A percentile compares a stretch with the other conserved stretches of the same genome.
phyloP scores from a whole-genome alignment of 2,329 filamentous ascomycete genomes.

The Plectosphaerella plurivora region DNA sequence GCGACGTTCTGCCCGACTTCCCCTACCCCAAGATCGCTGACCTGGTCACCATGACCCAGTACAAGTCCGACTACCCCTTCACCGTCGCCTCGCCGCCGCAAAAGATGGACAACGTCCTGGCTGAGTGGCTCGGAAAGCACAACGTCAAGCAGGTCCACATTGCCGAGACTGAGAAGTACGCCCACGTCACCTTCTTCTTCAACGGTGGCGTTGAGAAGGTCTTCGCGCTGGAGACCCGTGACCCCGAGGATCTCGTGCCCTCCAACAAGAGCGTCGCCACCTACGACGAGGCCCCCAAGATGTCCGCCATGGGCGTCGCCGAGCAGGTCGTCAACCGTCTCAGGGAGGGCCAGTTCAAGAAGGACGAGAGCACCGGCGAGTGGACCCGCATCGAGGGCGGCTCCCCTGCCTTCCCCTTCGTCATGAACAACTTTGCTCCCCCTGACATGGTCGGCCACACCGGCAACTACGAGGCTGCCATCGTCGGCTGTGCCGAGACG shows the following conservation, averaged over 20 bases:
- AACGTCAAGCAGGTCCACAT: slow-evolving; percentile 89
- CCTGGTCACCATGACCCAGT: slow-evolving; percentile 95
- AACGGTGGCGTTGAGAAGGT: slow-evolving; percentile 98
- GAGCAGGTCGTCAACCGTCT: slow-evolving; percentile 88
- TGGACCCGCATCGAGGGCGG: slow-evolving; percentile 29
- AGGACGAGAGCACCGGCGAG: slow-evolving; percentile 40
- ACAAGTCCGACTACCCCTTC: slow-evolving; percentile 94
- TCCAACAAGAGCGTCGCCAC: slow-evolving; percentile 88
- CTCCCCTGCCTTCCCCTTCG: slow-evolving; percentile 73
- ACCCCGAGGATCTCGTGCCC: slow-evolving; percentile 71
- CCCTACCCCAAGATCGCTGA: slow-evolving; percentile 82
- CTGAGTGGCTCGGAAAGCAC: slow-evolving; percentile 92
- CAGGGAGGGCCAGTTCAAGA: not conserved
- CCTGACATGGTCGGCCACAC: slow-evolving; percentile 99
- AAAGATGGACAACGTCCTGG: slow-evolving; percentile 96
- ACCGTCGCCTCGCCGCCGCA: slow-evolving; percentile 90
- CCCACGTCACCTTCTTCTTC: slow-evolving; percentile 99
- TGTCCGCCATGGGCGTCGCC: slow-evolving; percentile 89
- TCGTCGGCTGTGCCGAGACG: slow-evolving; percentile 78
- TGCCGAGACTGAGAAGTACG: slow-evolving; percentile 98
- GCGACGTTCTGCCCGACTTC: slow-evolving; percentile 86
- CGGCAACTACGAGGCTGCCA: slow-evolving; percentile 91
- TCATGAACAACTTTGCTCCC: slow-evolving; percentile 99
- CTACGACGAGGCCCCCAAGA: slow-evolving; percentile 91
- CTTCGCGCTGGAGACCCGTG: slow-evolving; percentile 84